phyloP scores from a whole-genome alignment of 1,284 basidiomycete species.

The Fomitiporia mediterranea region DNA sequence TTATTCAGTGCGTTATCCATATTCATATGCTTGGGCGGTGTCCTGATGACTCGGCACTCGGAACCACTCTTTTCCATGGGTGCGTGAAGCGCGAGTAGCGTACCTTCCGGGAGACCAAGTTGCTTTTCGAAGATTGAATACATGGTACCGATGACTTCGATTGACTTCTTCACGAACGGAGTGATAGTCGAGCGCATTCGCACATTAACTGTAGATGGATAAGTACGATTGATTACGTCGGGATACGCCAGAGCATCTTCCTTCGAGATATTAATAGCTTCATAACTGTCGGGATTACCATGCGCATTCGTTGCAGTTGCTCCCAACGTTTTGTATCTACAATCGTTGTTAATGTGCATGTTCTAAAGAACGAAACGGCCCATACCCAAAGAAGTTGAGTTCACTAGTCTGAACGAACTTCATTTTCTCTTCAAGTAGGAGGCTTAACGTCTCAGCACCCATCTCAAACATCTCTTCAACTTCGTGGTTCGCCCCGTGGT shows the following conservation, averaged over 20 bases:
- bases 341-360: neutral
- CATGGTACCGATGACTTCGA: conserved; percentile 50
- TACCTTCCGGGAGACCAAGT: conserved; percentile 50
- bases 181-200: conserved; percentile 45
- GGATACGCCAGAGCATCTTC: conserved; percentile 63
- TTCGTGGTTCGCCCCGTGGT: conserved; percentile 51
- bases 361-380: neutral
- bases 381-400: conserved; percentile 57
- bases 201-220: conserved; percentile 48
- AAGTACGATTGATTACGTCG: conserved; percentile 43
- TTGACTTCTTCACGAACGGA: conserved; percentile 55
- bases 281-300: conserved; percentile 50
- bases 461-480: conserved; percentile 56
- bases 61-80: conserved; percentile 48
- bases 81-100: conserved; percentile 43
- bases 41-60: conserved; percentile 55
- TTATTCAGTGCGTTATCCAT: conserved; percentile 21
- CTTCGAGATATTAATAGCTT: conserved; percentile 65
- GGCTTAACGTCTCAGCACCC: conserved; percentile 50
- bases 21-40: conserved; percentile 33
- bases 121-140: conserved; percentile 52
- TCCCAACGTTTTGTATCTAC: conserved; percentile 61
- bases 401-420: conserved; percentile 58
- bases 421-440: conserved; percentile 60
- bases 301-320: conserved; percentile 58